Evolutionary conservation across 2,329 filamentous ascomycete species (phyloP).

Genomic region (Fusarium domesticum): DNA sequence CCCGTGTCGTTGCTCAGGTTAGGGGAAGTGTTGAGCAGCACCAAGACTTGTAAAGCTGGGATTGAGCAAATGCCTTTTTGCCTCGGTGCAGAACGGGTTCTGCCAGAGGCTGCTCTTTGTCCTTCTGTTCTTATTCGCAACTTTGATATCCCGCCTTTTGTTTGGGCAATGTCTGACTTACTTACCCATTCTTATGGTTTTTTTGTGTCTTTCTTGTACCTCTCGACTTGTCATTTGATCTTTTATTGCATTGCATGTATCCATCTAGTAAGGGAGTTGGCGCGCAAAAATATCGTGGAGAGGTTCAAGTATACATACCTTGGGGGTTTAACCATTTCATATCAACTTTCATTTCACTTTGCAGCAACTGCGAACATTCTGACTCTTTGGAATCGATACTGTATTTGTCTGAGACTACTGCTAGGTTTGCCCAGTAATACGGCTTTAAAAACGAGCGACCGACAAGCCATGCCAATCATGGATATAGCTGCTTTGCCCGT

Average conservation of each 20-base stretch:
- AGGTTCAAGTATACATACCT: no score
- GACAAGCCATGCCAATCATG: constrained; percentile 31
- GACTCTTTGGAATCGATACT: constrained; percentile 25
- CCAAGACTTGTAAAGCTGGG: constrained; percentile 27
- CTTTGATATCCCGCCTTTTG: constrained; percentile 17
- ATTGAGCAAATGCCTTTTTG: no score
- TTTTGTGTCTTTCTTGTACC: neutral
- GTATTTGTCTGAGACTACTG: constrained; percentile 36
- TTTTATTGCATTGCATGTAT: no score
- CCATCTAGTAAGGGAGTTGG: no score
- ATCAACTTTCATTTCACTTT: constrained; percentile 6
- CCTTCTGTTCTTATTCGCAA: constrained; percentile 2
- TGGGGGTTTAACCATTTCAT: neutral
- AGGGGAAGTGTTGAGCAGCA: constrained; percentile 32
- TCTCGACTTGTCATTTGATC: neutral
- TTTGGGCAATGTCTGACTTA: constrained; percentile 3
- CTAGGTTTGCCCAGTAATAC: constrained; percentile 31
- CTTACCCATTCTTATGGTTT: neutral
- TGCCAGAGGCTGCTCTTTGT: no score
- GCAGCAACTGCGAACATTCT: neutral
- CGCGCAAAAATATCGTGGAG: no score
- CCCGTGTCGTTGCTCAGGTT: constrained; percentile 28
- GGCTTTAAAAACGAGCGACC: constrained; percentile 34
- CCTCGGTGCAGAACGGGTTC: no score
- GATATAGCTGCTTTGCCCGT: constrained; percentile 30